These are phyloP conservation scores for Xylaria sp. DNA, from an alignment of 2,329 filamentous ascomycete species.

Conservation along the genomic window DNA sequence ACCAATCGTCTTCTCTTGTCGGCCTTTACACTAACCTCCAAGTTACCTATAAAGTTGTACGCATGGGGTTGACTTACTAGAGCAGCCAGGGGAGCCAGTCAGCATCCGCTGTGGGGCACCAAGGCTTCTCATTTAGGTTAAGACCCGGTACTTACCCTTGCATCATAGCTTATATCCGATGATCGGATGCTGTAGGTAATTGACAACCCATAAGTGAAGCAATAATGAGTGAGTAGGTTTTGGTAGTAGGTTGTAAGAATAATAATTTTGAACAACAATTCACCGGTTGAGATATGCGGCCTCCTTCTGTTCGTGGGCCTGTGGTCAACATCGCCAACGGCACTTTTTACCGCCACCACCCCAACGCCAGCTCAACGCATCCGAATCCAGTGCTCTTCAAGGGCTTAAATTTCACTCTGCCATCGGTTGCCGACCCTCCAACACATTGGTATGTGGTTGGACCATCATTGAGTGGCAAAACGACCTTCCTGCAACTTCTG, in stretches of 20 bases:
- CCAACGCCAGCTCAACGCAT: slow-evolving; percentile 61
- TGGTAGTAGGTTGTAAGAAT: neutral
- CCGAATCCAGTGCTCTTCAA: slow-evolving; percentile 80
- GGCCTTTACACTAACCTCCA: too few species aligned
- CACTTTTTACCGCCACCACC: slow-evolving; percentile 85
- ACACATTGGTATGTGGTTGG: slow-evolving; percentile 88
- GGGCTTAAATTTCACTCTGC: slow-evolving; percentile 75
- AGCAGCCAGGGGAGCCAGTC: neutral
- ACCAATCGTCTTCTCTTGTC: too few species aligned
- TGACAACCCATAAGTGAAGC: neutral
- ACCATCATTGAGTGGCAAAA: slow-evolving; percentile 81
- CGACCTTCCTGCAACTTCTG: slow-evolving; percentile 82
- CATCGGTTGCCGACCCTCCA: slow-evolving; percentile 61
- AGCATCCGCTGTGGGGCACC: neutral
- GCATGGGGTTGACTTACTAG: too few species aligned
- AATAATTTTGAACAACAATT: neutral
- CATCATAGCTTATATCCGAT: slow-evolving; percentile 39
- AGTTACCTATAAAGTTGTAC: too few species aligned
- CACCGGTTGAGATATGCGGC: slow-evolving; percentile 48
- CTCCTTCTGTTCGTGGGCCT: slow-evolving; percentile 58
- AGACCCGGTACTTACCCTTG: slow-evolving; percentile 28
- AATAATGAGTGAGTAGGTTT: neutral
- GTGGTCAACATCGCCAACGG: slow-evolving; percentile 80
- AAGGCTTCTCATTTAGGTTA: neutral
- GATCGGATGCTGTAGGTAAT: slow-evolving; percentile 31